Conservation (phyloP, 768 basidiomycete genomes). For the Hydnomerulius pinastri region DNA sequence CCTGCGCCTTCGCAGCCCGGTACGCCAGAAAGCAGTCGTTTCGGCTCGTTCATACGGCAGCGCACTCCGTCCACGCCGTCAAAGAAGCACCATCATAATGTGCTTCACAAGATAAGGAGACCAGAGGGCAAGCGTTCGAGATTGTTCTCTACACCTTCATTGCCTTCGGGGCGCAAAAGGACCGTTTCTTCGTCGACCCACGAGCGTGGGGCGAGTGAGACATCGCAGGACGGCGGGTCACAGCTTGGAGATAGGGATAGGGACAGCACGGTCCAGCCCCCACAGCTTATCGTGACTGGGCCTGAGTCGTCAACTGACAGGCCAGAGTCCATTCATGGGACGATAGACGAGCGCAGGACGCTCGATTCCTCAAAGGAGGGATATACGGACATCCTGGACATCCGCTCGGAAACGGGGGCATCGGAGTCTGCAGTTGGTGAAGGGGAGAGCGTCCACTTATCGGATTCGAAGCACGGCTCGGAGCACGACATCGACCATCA, state of each 20-base stretch:
- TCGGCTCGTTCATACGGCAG: constrained; percentile 13
- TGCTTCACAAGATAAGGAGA: constrained; percentile 8
- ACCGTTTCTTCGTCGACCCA: background rate
- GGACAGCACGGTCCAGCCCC: background rate
- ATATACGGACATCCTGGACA: constrained; percentile 25
- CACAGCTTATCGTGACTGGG: background rate
- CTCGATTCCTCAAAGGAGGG: background rate
- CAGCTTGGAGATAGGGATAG: background rate
- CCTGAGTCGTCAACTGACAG: background rate
- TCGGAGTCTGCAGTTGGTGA: background rate
- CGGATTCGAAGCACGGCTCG: background rate
- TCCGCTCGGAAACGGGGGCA: constrained; percentile 11
- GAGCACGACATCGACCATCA: background rate
- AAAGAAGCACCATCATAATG: constrained; percentile 3
- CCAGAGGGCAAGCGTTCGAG: constrained; percentile 12
- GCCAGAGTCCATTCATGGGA: background rate
- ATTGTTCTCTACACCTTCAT: constrained; percentile 17
- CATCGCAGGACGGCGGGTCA: background rate
- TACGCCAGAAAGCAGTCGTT: constrained; percentile 8
- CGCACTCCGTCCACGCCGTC: constrained; percentile 12
- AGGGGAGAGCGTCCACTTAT: background rate
- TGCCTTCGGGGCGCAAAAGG: constrained; percentile 1
- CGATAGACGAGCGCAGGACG: background rate
- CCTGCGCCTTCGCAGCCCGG: constrained; percentile 7
- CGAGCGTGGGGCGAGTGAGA: background rate